Evolutionary conservation across 257 asterid species (phyloP).

Genomic region (Eucommia ulmoides): DNA sequence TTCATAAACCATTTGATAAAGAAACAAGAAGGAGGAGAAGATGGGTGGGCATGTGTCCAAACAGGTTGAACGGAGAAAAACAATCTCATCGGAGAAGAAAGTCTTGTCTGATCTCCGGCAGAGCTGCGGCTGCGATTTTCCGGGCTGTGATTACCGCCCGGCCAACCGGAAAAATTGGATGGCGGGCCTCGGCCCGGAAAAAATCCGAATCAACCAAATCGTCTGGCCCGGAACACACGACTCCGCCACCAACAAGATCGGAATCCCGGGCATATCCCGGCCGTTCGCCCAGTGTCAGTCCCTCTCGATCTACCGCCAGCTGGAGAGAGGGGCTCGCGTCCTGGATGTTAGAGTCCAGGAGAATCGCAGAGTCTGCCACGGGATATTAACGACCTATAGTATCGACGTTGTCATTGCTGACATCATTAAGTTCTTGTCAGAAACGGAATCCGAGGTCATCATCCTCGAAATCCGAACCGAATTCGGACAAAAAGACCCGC

Average conservation of each 20-base stretch:
- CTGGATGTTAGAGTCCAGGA: slow-evolving; percentile 76
- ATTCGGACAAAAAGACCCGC: slow-evolving; percentile 82
- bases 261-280: slow-evolving; percentile 54
- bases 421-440: slow-evolving; percentile 44
- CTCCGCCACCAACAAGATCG: slow-evolving; percentile 80
- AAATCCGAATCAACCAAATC: slow-evolving; percentile 40
- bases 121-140: slow-evolving; percentile 30
- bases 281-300: slow-evolving; percentile 81
- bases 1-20: not conserved
- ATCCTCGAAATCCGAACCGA: slow-evolving; percentile 78
- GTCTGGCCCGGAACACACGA: slow-evolving; percentile 98
- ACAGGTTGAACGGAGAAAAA: slow-evolving; percentile 44
- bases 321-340: slow-evolving; percentile 48
- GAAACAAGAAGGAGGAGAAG: slow-evolving; percentile 4
- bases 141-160: slow-evolving; percentile 54
- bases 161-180: slow-evolving; percentile 69
- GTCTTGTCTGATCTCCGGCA: slow-evolving; percentile 30
- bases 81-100: slow-evolving; percentile 43
- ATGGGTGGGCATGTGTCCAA: slow-evolving; percentile 62
- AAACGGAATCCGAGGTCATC: slow-evolving; percentile 61
- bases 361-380: slow-evolving; percentile 69
- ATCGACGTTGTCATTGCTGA: slow-evolving; percentile 53
- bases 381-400: slow-evolving; percentile 45
- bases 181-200: slow-evolving; percentile 37
- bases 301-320: slow-evolving; percentile 63